Conservation (phyloP, 768 basidiomycete genomes). For the Tephrocybe rancida region DNA sequence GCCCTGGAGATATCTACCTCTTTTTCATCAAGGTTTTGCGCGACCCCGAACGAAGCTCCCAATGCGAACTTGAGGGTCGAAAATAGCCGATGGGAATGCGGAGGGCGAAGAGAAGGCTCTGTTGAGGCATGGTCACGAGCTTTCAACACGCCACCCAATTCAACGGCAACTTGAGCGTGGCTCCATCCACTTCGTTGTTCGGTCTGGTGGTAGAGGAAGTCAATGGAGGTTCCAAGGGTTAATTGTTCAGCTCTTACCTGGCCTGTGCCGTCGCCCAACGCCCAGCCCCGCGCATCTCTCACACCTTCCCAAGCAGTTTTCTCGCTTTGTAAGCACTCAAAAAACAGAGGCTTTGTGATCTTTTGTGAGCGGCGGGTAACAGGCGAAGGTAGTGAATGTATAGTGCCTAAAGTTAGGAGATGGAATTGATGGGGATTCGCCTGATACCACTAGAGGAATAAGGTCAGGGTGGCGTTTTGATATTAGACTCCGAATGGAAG, state of each 20-base stretch:
- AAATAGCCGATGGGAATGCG: constrained; percentile 48
- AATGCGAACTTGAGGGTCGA: constrained; percentile 51
- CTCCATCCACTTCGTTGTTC: constrained; percentile 49
- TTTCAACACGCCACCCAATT: constrained; percentile 62
- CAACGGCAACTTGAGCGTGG: constrained; percentile 49
- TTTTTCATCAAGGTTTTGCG: constrained; percentile 34
- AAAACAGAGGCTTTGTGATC: constrained; percentile 86
- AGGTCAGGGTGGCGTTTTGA: neutral
- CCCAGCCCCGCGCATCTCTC: constrained; percentile 60
- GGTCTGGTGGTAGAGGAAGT: neutral
- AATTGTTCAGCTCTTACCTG: constrained; percentile 2
- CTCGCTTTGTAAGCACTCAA: constrained; percentile 59
- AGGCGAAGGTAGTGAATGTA: constrained; percentile 88
- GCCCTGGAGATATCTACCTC: constrained; percentile 27
- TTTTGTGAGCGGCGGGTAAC: constrained; percentile 81
- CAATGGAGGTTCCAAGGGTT: neutral
- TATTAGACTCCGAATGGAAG: neutral
- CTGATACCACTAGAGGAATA: constrained; percentile 54
- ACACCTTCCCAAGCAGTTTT: constrained; percentile 65
- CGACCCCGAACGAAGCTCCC: constrained; percentile 32
- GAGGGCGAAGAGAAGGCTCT: constrained; percentile 20
- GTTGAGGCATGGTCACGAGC: constrained; percentile 36
- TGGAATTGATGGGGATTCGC: constrained; percentile 88
- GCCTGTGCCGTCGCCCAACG: constrained; percentile 34
- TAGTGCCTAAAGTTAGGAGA: constrained; percentile 73